Base-by-base conservation (phyloP, 2,329 filamentous ascomycete species). In the Rutstroemia sp. region DNA sequence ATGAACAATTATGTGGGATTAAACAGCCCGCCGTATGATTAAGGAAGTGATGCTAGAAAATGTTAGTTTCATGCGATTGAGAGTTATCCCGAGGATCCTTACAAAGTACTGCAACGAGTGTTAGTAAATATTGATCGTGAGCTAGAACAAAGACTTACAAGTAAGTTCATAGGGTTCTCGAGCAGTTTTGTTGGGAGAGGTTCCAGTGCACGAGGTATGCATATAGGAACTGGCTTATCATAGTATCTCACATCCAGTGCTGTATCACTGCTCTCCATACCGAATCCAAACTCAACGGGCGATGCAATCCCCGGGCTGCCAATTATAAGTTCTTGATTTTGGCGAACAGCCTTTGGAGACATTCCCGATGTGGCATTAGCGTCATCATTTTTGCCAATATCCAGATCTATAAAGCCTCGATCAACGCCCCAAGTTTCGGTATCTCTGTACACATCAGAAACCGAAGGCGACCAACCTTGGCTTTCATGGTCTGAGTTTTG, bases 91-190 rank as follows among this genome's bases (percentile, higher is more conserved):
- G 56, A 23, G 27, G 2, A 14, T 8, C 65, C 74, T 67, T 68
- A 77, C 74, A 62, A 80, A 79, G 62, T 79, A 80, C 75, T 77
- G 56, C 16, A 25, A 19, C 7, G 21, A 7, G 37, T 27, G 19
- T 58, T 37, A 56, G 45, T 42, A 25, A 23, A 3, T 30, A 12
- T 7, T 5, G 48, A 44, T 9, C 14, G 9, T 17, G 21, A 10
- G 17, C 10, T 12, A 45, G 12, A 19, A 14, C 4, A 45, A 37
- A 7, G 10, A 59, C 61, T 60, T 45, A 65, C 63, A 62, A 94
- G 77, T 59, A 94, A 71, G 65, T 94, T 92, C 81, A 92, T 92
- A 1, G 83, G 86, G 63, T 89, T 92, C 39, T 86, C 80, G 45
- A 80, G 71, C 30, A 91, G 73, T 70, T 75, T 77, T 10, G 64